Evolutionary conservation across 148 eudicot genomes (phyloP).

Genomic region (Camellia granthamiana): DNA sequence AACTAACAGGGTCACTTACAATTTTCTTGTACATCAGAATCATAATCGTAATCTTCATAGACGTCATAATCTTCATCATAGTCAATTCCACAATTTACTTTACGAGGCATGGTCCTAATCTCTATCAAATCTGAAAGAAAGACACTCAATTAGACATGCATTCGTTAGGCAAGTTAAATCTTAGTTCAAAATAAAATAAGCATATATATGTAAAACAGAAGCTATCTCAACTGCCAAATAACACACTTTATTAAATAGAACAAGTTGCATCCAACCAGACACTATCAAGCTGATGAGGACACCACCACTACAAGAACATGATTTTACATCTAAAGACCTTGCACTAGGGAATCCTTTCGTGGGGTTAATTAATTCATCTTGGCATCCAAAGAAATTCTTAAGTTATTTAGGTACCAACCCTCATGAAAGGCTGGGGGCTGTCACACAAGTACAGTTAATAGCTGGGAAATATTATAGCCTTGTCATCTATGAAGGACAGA

Average conservation of each 20-base stretch:
- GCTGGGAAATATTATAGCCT: background rate
- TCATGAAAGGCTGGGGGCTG: background rate
- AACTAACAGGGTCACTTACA: constrained; percentile 37
- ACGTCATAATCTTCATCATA: constrained; percentile 60
- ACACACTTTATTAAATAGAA: background rate
- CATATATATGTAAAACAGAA: background rate
- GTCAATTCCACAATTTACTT: constrained; percentile 56
- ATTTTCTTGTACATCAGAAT: constrained; percentile 28
- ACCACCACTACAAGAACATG: background rate
- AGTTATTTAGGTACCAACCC: background rate
- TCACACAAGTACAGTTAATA: background rate
- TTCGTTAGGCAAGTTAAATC: background rate
- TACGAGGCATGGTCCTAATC: constrained; percentile 68
- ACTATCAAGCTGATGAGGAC: background rate
- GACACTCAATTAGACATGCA: background rate
- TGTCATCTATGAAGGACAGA: no score
- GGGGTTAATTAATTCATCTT: background rate
- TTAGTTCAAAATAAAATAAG: background rate
- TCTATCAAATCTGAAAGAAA: background rate
- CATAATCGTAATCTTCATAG: constrained; percentile 44
- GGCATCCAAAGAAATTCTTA: background rate
- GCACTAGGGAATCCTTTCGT: background rate
- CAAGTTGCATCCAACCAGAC: background rate
- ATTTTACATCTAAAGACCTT: no score
- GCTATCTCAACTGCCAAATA: background rate